Conservation (phyloP, 305 asterid genomes). For the Fraxinus sp. region DNA sequence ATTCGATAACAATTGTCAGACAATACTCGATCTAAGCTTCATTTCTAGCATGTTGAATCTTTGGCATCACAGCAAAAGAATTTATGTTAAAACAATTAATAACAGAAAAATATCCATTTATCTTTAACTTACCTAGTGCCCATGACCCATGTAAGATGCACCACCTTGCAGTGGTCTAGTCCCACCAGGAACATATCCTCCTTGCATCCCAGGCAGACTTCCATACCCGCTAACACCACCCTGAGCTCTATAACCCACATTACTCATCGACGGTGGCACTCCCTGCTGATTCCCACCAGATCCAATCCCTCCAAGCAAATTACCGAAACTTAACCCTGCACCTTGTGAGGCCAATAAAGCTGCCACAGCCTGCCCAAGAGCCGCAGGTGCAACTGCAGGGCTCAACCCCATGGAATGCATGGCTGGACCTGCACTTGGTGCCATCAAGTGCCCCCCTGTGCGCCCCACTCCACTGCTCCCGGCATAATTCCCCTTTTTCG, state of each 20-base stretch:
- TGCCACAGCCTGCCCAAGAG: conserved; percentile 91
- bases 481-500: conserved; percentile 80
- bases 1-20: not conserved
- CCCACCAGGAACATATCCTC: conserved; percentile 78
- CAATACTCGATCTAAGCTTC: not conserved
- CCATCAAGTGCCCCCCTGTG: conserved; percentile 74
- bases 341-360: conserved; percentile 78
- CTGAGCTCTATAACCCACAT: conserved; percentile 62
- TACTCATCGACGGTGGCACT: conserved; percentile 53
- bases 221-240: conserved; percentile 59
- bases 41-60: not conserved
- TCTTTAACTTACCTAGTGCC: conserved; percentile 66
- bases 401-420: conserved; percentile 50
- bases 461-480: conserved; percentile 47
- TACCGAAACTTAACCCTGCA: conserved; percentile 74
- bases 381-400: conserved; percentile 66
- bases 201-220: conserved; percentile 65
- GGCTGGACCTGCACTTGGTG: conserved; percentile 62
- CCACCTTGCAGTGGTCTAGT: conserved; percentile 85
- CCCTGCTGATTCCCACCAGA: conserved; percentile 60
- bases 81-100: not conserved
- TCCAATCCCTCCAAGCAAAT: conserved; percentile 73
- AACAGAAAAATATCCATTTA: conserved; percentile 12
- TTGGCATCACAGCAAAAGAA: conserved; percentile 1
- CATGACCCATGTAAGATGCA: conserved; percentile 83